Evolutionary conservation across 2,329 filamentous ascomycete species (phyloP).

Genomic region (Fusarium pininemorale): DNA sequence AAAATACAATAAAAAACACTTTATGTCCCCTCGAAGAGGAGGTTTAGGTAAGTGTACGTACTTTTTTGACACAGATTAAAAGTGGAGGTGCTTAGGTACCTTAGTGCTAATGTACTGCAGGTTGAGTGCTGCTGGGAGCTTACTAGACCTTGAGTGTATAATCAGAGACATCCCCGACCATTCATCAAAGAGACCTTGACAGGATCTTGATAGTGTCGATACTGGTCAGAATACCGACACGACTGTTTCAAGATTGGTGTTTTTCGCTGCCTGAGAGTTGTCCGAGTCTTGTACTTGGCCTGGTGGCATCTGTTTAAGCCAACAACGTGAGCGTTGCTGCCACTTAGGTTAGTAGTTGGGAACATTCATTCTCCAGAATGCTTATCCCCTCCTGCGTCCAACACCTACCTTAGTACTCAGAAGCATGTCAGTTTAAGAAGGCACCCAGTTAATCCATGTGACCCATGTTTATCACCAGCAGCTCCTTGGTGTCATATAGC

Average conservation of each 20-base stretch:
- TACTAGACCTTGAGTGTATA: background rate
- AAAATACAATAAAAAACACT: no score
- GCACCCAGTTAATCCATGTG: no score
- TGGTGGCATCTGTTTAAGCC: background rate
- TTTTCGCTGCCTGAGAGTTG: background rate
- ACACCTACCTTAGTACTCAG: no score
- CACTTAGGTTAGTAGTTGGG: background rate
- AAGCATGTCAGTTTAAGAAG: no score
- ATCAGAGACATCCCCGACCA: background rate
- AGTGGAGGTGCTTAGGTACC: background rate
- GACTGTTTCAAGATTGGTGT: background rate
- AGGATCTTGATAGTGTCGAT: background rate
- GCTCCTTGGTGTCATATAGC: background rate
- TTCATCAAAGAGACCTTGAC: background rate
- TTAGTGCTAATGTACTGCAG: background rate
- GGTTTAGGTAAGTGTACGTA: conserved; percentile 11
- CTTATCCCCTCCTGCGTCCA: background rate
- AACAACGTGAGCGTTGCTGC: background rate
- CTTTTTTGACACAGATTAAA: background rate
- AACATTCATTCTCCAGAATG: background rate
- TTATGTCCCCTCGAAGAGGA: no score
- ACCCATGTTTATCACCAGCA: background rate
- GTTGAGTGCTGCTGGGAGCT: background rate
- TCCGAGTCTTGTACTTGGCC: background rate
- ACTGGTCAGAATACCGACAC: background rate